Evolutionary conservation across 768 basidiomycete genomes (phyloP).

Genomic region (Calocybe gangraenosa): DNA sequence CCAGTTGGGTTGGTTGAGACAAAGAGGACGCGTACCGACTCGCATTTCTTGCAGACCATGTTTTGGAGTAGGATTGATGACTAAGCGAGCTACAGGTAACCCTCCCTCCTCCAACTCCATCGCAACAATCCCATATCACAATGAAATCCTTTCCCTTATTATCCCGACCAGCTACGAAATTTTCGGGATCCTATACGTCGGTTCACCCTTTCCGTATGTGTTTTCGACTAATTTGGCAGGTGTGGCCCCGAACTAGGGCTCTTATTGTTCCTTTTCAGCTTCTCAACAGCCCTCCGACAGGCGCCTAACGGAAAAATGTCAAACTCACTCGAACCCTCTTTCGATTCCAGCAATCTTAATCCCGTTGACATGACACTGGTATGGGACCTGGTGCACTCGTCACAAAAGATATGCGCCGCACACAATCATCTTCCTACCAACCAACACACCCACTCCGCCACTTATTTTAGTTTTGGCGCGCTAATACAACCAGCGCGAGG

Average conservation of each 20-base stretch:
- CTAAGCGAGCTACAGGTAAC: constrained; percentile 8
- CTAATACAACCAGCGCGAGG: constrained; percentile 38
- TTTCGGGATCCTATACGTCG: constrained; percentile 25
- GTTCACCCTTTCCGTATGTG: constrained; percentile 34
- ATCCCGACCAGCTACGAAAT: constrained; percentile 24
- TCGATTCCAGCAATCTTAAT: constrained; percentile 32
- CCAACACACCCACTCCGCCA: constrained; percentile 34
- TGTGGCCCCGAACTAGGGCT: constrained; percentile 37
- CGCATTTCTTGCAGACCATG: constrained; percentile 91
- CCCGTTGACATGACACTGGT: constrained; percentile 54
- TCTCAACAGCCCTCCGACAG: constrained; percentile 25
- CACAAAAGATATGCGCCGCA: constrained; percentile 46
- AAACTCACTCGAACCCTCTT: constrained; percentile 34
- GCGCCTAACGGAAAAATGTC: constrained; percentile 24
- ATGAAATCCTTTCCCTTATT: constrained; percentile 29
- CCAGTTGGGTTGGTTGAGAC: constrained; percentile 9
- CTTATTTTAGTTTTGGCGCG: constrained; percentile 36
- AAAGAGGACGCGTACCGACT: constrained; percentile 47
- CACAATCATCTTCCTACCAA: constrained; percentile 50
- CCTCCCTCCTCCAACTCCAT: no score
- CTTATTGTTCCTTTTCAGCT: constrained; percentile 47
- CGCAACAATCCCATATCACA: constrained; percentile 31
- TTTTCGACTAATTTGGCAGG: constrained; percentile 31
- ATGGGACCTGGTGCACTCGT: constrained; percentile 30
- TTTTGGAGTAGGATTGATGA: constrained; percentile 11